Conservation (phyloP, 2,329 filamentous ascomycete genomes). For the Sordariomycetes sp. region DNA sequence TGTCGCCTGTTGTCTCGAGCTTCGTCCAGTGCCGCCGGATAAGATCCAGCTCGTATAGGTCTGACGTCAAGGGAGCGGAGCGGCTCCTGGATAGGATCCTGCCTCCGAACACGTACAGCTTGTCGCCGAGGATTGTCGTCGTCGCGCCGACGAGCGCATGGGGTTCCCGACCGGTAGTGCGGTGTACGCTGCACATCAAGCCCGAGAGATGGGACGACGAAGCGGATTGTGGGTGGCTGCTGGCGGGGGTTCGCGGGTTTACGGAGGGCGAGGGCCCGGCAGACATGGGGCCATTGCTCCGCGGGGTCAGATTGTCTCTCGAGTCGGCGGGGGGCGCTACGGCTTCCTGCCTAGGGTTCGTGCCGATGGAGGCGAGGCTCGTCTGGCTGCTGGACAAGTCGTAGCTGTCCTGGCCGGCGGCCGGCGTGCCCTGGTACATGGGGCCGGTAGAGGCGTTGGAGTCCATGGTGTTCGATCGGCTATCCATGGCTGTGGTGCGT, state of each 20-base stretch:
- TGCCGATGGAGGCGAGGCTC: slow-evolving; percentile 25
- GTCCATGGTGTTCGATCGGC: slow-evolving; percentile 38
- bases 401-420: slow-evolving; percentile 17
- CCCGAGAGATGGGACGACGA: slow-evolving; percentile 49
- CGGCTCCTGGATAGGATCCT: slow-evolving; percentile 75
- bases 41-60: slow-evolving; percentile 88
- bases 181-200: slow-evolving; percentile 60
- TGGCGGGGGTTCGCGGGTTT: slow-evolving; percentile 15
- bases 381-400: slow-evolving; percentile 36
- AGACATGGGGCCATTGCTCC: slow-evolving; percentile 42
- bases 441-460: slow-evolving; percentile 19
- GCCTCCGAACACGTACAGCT: slow-evolving; percentile 93
- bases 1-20: slow-evolving; percentile 70
- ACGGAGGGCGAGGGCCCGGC: slow-evolving; percentile 44
- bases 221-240: slow-evolving; percentile 21
- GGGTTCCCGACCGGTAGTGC: slow-evolving; percentile 86
- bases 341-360: slow-evolving; percentile 26
- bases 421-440: slow-evolving; percentile 23
- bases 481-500: slow-evolving; percentile 20
- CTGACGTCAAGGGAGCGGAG: slow-evolving; percentile 70
- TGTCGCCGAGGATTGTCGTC: slow-evolving; percentile 89
- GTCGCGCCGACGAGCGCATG: slow-evolving; percentile 89
- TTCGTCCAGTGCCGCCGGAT: slow-evolving; percentile 90
- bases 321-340: slow-evolving; percentile 23
- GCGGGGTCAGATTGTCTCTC: slow-evolving; percentile 36